A percentile compares a stretch with the other conserved stretches of the same genome.
These are phyloP conservation scores for Nicotiana tabacum DNA, from an alignment of 257 asterid species.

Conservation along the genomic window DNA sequence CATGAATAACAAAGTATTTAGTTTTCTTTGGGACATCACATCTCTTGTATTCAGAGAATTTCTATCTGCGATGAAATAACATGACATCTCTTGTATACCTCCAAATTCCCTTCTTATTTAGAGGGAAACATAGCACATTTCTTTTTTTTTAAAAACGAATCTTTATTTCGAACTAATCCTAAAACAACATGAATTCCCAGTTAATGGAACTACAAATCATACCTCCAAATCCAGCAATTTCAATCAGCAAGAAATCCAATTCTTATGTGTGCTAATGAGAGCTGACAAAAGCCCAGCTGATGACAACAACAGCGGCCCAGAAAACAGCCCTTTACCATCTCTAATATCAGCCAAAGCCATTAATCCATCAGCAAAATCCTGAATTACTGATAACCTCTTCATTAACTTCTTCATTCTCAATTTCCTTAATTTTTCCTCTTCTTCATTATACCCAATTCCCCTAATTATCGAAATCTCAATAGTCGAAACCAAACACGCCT, in stretches of 20 bases:
- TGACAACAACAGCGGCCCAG: slow-evolving; percentile 53
- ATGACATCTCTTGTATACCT: neutral
- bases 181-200: neutral
- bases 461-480: slow-evolving; percentile 40
- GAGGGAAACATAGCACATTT: neutral
- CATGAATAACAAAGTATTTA: neutral
- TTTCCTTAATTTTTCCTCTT: slow-evolving; percentile 45
- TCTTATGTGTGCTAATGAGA: slow-evolving; percentile 78
- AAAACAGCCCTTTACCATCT: slow-evolving; percentile 62
- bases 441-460: slow-evolving; percentile 42
- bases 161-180: neutral
- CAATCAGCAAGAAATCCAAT: slow-evolving; percentile 60
- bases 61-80: neutral
- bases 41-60: neutral
- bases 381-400: slow-evolving; percentile 75
- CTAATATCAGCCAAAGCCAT: slow-evolving; percentile 87
- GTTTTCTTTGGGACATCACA: neutral
- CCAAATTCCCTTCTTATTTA: neutral
- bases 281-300: slow-evolving; percentile 75
- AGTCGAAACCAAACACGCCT: slow-evolving; percentile 43
- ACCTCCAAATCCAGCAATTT: slow-evolving; percentile 1
- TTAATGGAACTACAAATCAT: neutral
- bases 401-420: slow-evolving; percentile 71
- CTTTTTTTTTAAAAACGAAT: neutral
- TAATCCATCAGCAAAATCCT: slow-evolving; percentile 81